A percentile compares a stretch with the other conserved stretches of the same genome.
Evolutionary conservation across 2,329 filamentous ascomycete species (phyloP).

Genomic region (Aspergillus transmontanensis): DNA sequence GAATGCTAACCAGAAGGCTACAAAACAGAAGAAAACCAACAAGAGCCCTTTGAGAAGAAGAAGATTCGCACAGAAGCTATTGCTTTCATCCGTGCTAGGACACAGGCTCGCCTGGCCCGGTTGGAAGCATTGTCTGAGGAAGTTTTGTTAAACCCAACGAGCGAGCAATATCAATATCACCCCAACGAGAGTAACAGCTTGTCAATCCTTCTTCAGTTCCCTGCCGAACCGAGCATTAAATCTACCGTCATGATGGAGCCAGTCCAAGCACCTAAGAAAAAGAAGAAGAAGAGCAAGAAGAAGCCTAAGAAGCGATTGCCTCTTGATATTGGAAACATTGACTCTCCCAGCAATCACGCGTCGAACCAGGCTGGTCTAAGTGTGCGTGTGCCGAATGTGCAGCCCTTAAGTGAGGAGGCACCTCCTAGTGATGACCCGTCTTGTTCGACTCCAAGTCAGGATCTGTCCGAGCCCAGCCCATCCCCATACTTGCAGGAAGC

Average conservation of each 20-base stretch:
- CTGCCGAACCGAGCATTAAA: not conserved
- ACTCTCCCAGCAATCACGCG: not conserved
- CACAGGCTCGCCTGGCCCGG: conserved; percentile 12
- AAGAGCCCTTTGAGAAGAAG: not conserved
- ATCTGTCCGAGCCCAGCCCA: not conserved
- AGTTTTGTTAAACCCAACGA: not conserved
- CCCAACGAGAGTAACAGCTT: not conserved
- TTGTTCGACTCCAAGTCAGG: not conserved
- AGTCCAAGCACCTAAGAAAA: conserved; percentile 11
- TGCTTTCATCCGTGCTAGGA: conserved; percentile 17
- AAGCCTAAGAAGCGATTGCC: conserved; percentile 3
- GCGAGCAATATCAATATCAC: not conserved
- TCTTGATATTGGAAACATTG: not conserved
- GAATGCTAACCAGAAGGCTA: not conserved
- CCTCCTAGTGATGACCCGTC: not conserved
- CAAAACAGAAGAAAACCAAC: not conserved
- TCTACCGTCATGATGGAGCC: conserved; percentile 5
- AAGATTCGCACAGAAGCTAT: conserved; percentile 18
- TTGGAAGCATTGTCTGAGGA: not conserved
- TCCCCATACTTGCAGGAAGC: not conserved
- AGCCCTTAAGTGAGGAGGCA: not conserved
- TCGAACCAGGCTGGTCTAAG: not conserved
- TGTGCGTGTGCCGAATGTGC: not conserved
- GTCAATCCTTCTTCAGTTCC: not conserved
- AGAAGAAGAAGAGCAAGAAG: conserved; percentile 16